A percentile compares a stretch with the other conserved stretches of the same genome.
Conservation (phyloP, 2,329 filamentous ascomycete genomes). For the Hymenoscyphus fructigenus region DNA sequence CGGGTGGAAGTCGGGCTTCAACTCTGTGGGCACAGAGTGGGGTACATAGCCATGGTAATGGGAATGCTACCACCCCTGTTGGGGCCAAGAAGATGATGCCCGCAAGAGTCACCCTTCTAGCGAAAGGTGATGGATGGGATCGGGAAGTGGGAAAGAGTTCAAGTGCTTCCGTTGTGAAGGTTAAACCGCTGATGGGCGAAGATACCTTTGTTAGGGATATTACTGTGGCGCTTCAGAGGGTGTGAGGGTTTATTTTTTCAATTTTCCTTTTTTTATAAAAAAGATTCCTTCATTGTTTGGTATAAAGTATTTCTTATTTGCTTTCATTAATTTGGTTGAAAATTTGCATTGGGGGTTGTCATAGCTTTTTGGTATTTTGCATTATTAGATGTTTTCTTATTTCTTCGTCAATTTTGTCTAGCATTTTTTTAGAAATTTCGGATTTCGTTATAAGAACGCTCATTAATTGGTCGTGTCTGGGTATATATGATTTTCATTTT, state of each 20-base stretch:
- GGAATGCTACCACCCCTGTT: not conserved
- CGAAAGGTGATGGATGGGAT: conserved; percentile 4
- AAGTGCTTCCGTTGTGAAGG: conserved; percentile 1
- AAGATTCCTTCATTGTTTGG: not conserved
- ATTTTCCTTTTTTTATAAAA: not conserved
- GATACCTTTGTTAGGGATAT: conserved; percentile 18
- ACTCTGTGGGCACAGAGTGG: conserved; percentile 12
- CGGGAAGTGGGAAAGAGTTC: not conserved
- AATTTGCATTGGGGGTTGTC: not conserved
- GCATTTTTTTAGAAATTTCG: not conserved
- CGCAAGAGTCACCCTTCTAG: conserved; percentile 10
- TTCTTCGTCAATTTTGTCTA: not conserved
- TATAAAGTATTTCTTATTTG: too few relatives aligned
- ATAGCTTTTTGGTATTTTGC: not conserved
- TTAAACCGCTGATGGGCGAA: conserved; percentile 8
- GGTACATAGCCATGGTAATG: not conserved
- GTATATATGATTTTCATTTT: not conserved
- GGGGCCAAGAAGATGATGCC: conserved; percentile 18
- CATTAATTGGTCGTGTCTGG: not conserved
- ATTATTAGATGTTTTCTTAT: not conserved
- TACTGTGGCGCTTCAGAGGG: conserved; percentile 16
- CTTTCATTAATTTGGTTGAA: not conserved
- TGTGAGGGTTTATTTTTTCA: not conserved
- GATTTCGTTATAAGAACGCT: not conserved
- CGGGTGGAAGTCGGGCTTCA: conserved; percentile 16